Base-by-base conservation (phyloP, 129 eudicot species). In the Apium graveolens region DNA sequence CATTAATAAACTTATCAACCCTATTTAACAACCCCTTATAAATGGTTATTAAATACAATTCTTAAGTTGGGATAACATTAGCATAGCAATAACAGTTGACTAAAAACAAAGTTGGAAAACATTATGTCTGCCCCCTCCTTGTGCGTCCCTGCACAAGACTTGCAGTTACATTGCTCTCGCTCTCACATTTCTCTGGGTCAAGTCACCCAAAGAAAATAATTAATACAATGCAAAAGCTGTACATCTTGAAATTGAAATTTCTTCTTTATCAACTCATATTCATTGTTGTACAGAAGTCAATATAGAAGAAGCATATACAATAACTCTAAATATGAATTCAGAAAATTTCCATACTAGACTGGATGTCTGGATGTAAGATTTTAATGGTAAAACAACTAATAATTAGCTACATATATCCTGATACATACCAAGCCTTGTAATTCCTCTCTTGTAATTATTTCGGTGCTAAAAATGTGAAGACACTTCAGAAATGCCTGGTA, bases 401-500 rank as follows among this genome's bases (percentile, higher is more conserved):
- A 39, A 21, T 72, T 72, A 72, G 20, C 35, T 12, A 72, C 4
- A 43, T 32, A 21, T 31, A 68, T 14, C 24, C 20, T 37, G 65
- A 62, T 42, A 70, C 93, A 78, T 86, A 96, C 99, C 99, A 96
- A 78, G 83, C 91, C 87, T 77, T 87, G 95, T 82, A 96, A 82
- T 83, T 96, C 99, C 78, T 86, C 85, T 68, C 96, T 89, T 38
- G 99, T 92, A 66, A 96, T 92, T 83, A 96, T 92, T 81, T 96
- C 99, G 68, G 95, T 96, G 84, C 97, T 96, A 75, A 92, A 96
- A 26, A 96, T 96, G 80, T 96, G 97, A 80, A 96, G 97, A 83
- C 97, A 92, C 86, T 96, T 96, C 87, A 96, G 85, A 80, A 96
- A 96, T 71, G 99, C 97, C 85, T 92, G 97, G 79, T 96, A 96